Conservation (phyloP, 139 green algal species). For the Tetradesmus obliquus region DNA sequence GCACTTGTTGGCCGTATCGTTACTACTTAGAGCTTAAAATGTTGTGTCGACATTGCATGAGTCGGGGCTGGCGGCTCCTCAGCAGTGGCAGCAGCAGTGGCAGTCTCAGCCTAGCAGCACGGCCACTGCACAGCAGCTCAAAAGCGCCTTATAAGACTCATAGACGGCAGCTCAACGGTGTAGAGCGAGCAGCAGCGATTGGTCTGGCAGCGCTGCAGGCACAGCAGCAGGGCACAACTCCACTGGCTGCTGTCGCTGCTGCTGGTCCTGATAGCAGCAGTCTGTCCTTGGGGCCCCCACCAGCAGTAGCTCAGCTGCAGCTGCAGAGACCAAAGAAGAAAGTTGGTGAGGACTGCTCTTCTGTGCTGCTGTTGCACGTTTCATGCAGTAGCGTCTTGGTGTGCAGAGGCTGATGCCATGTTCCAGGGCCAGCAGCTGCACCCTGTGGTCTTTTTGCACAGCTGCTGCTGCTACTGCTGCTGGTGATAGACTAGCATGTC, state of each 20-base stretch:
- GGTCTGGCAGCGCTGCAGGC: constrained; percentile 19
- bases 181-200: constrained; percentile 35
- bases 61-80: neutral
- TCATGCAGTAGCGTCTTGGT: neutral
- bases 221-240: constrained; percentile 1
- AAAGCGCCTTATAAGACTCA: constrained; percentile 20
- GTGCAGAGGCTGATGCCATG: neutral
- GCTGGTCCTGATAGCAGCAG: neutral
- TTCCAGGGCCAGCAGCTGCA: neutral
- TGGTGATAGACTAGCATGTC: no score
- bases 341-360: constrained; percentile 7
- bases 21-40: neutral
- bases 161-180: neutral
- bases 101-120: neutral
- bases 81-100: constrained; percentile 21
- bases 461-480: neutral
- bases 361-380: neutral
- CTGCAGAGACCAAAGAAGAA: constrained; percentile 6
- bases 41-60: constrained; percentile 3
- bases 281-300: neutral
- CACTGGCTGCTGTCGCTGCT: neutral
- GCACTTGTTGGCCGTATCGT: neutral
- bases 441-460: neutral
- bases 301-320: neutral
- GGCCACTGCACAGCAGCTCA: neutral